phyloP scores from a whole-genome alignment of 2,329 filamentous ascomycete genomes.

The Aspergillus sp. region DNA sequence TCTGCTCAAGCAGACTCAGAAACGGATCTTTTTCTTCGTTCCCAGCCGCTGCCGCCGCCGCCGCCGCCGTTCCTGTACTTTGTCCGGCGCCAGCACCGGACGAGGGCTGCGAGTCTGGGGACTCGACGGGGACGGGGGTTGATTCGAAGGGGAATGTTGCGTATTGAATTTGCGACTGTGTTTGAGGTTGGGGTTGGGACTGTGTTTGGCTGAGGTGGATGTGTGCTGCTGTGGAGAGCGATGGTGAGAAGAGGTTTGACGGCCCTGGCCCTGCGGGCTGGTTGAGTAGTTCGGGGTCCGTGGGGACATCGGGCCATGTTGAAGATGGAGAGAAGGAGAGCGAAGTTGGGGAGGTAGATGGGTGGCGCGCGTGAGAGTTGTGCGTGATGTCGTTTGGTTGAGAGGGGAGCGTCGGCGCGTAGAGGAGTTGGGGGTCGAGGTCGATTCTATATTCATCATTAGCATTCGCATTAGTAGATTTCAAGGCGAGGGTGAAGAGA shows the following conservation, averaged over 20 bases:
- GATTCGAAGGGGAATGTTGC: constrained; percentile 41
- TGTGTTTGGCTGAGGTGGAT: constrained; percentile 12
- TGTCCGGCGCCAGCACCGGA: constrained; percentile 28
- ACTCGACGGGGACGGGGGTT: constrained; percentile 18
- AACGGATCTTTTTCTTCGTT: constrained; percentile 78
- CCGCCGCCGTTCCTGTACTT: constrained; percentile 25
- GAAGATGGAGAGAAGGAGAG: constrained; percentile 22
- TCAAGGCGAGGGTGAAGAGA: not conserved
- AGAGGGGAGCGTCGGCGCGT: constrained; percentile 15
- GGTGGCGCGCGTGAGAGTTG: constrained; percentile 12
- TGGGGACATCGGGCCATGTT: constrained; percentile 18
- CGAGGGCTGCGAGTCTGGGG: constrained; percentile 10
- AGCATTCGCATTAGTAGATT: not conserved
- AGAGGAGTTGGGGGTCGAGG: constrained; percentile 19
- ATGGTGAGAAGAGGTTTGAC: constrained; percentile 41
- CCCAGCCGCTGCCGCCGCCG: constrained; percentile 35
- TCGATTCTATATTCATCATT: constrained; percentile 10
- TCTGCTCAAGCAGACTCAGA: constrained; percentile 72
- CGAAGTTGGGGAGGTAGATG: constrained; percentile 7
- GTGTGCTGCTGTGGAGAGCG: constrained; percentile 22
- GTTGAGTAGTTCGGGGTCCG: constrained; percentile 8
- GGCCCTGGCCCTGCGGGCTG: not conserved
- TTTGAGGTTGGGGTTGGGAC: constrained; percentile 32
- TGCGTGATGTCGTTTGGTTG: constrained; percentile 7
- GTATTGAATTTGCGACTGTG: constrained; percentile 18